Base-by-base conservation (phyloP, 345 rosid genomes). In the Odontarrhena argentea region DNA sequence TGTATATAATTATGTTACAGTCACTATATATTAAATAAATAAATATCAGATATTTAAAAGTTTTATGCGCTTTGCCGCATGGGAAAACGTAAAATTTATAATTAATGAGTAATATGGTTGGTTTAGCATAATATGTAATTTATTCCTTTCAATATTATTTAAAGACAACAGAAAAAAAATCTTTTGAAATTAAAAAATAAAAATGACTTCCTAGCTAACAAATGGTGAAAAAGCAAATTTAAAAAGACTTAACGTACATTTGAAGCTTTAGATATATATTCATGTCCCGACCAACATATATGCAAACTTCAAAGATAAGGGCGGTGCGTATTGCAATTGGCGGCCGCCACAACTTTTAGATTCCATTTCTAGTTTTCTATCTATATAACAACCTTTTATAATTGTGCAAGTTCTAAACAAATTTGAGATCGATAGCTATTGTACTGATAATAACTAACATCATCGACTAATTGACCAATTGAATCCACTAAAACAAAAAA, bases 241-340 rank as follows among this genome's bases (percentile, higher is more conserved):
- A 44, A 26, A 59, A 5, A 3, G 38, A 34, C 36, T 61, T n/a
- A 53, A 53, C 48, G 62, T 54, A 13, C 63, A 35, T 70, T 45
- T 25, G 35, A 53, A 56, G 63, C 56, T 63, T 63, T 37, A 12
- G 32, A 70, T 69, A 70, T 69, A 70, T 12, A 7, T 69, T 12
- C 46, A 60, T 24, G 67, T 18, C 40, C 67, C 67, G 54, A 50
- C 66, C 73, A 50, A 41, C 25, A 62, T 53, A 12, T 28, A 63
- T 37, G 35, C 9, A 18, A 49, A 71, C n/a, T n/a, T n/a, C n/a
- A 10, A 35, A 46, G 57, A 70, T 70, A 55, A 25, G 51, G 64
- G 45, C 69, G 75, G 75, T 63, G 50, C 58, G 18, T 55, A 36
- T 55, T n/a, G n/a, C n/a, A n/a, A n/a, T n/a, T 46, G 69, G 69